Percentiles rank a stretch among this genome's conserved stretches.
Evolutionary conservation across 2,329 filamentous ascomycete genomes (phyloP).

Genomic region (Trichoderma sp.): DNA sequence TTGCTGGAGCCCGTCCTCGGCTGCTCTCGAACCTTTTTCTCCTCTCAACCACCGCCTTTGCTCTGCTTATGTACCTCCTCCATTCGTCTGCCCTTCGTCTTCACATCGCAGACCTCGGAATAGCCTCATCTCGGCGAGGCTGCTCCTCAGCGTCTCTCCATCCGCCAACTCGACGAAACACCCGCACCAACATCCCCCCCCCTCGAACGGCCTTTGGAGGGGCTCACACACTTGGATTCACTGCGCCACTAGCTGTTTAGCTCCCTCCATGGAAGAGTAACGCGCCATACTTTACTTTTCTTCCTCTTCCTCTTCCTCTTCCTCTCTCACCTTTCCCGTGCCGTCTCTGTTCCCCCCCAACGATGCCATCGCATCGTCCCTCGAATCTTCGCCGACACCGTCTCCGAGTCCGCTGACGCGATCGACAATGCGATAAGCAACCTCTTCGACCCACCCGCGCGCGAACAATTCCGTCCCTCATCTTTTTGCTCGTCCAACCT

Average conservation of each 20-base stretch:
- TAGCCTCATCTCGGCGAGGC: background rate
- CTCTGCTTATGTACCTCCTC: background rate
- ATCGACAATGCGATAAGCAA: slow-evolving; percentile 20
- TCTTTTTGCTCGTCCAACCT: background rate
- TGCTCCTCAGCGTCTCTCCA: background rate
- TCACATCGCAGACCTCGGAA: background rate
- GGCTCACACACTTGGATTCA: background rate
- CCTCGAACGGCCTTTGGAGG: background rate
- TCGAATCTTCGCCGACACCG: slow-evolving; percentile 5
- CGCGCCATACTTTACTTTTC: background rate
- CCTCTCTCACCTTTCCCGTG: background rate
- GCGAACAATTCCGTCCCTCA: slow-evolving; percentile 2
- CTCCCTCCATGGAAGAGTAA: slow-evolving; percentile 6
- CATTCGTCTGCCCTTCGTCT: background rate
- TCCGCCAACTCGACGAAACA: background rate
- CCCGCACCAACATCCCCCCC: background rate
- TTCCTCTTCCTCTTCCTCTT: background rate
- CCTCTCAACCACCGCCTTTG: slow-evolving; percentile 14
- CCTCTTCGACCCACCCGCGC: slow-evolving; percentile 2
- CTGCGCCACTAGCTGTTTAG: slow-evolving; percentile 11
- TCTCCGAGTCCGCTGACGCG: slow-evolving; percentile 17
- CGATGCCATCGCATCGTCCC: slow-evolving; percentile 17
- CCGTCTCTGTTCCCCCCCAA: background rate
- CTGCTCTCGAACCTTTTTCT: background rate
- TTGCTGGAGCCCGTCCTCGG: background rate